Base-by-base conservation (phyloP, 805 yeast genomes). In the Teunomyces atbi region DNA sequence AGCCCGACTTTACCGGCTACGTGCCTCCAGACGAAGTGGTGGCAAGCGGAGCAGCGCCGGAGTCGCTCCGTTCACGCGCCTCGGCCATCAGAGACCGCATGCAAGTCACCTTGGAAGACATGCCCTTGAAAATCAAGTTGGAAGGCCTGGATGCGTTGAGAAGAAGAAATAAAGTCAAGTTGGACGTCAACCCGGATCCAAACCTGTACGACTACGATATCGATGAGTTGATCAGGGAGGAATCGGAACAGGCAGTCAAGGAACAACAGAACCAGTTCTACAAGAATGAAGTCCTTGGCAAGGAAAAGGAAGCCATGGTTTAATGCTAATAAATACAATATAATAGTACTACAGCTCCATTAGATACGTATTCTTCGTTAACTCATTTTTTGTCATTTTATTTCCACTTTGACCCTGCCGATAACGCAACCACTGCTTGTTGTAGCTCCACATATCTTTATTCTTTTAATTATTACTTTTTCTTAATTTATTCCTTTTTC, bases 201-300 rank as follows among this genome's bases (percentile, higher is more conserved):
- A 66, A 71, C 57, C 67, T 60, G 37, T 72, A 66, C 51, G 77
- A 72, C 52, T 72, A 70, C 42, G 77, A 73, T 45, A 59, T 73
- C 45, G 77, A 73, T 50, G 74, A 71, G 46, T 63, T 73, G 53
- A 71, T 71, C 32, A 53, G 57, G 20, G 76, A 73, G 38, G 73
- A 68, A 43, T 57, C 53, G 7, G 59, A 56, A 36, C 50, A 49
- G 5, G 67, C 66, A 5, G 50, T 47, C 2, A 38, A 44, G 16
- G 57, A 53, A 15, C 58, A 53, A 34, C 50, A 54, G 33, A 42
- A 43, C 6, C 59, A 56, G 13, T 55, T 55, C 29, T 61, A 61
- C 43, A 56, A 55, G 40, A 38, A 54, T 27, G 53, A 53, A 35
- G 45, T 43, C 21, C 45, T 59, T 21, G 66, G 66, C 8, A 49